phyloP scores from a whole-genome alignment of 2,329 filamentous ascomycete species.

The Akanthomyces uredinophilus region DNA sequence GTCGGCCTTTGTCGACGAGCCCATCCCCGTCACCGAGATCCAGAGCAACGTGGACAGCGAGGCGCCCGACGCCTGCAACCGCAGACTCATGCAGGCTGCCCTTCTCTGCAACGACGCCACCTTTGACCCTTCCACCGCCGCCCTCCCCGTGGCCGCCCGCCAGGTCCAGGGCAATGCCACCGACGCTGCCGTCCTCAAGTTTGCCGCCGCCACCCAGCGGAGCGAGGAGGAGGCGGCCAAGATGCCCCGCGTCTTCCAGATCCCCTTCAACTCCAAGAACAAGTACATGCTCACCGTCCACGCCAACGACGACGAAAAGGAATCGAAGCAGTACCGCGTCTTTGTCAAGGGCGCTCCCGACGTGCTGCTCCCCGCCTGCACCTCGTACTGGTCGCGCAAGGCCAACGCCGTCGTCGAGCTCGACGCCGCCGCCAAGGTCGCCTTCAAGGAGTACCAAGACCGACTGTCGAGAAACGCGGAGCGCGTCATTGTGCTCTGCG shows the following conservation, averaged over 20 bases:
- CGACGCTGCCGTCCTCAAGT: slow-evolving; percentile 37
- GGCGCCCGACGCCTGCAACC: slow-evolving; percentile 15
- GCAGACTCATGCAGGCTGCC: slow-evolving; percentile 26
- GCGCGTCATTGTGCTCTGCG: slow-evolving; percentile 38
- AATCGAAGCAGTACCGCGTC: slow-evolving; percentile 32
- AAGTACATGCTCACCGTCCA: slow-evolving; percentile 45
- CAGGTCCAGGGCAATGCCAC: slow-evolving; percentile 38
- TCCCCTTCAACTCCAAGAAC: slow-evolving; percentile 47
- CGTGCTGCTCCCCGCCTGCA: slow-evolving; percentile 37
- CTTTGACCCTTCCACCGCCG: slow-evolving; percentile 34
- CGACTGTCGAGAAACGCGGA: slow-evolving; percentile 37
- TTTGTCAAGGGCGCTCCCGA: slow-evolving; percentile 52
- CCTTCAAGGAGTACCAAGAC: slow-evolving; percentile 34
- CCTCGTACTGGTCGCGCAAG: slow-evolving; percentile 30
- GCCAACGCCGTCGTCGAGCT: slow-evolving; percentile 30
- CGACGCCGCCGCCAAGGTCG: slow-evolving; percentile 26
- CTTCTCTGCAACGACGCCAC: slow-evolving; percentile 38
- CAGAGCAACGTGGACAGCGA: slow-evolving; percentile 19
- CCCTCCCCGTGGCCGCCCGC: slow-evolving; percentile 31
- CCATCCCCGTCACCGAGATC: slow-evolving; percentile 25
- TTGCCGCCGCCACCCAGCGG: slow-evolving; percentile 26
- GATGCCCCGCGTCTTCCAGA: slow-evolving; percentile 31
- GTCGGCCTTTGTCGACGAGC: slow-evolving; percentile 31
- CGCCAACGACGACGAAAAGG: slow-evolving; percentile 23
- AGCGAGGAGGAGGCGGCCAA: slow-evolving; percentile 17